A percentile compares a stretch with the other conserved stretches of the same genome.
Evolutionary conservation across 2,329 filamentous ascomycete genomes (phyloP).

Genomic region (Xylariomycetidae sp.): DNA sequence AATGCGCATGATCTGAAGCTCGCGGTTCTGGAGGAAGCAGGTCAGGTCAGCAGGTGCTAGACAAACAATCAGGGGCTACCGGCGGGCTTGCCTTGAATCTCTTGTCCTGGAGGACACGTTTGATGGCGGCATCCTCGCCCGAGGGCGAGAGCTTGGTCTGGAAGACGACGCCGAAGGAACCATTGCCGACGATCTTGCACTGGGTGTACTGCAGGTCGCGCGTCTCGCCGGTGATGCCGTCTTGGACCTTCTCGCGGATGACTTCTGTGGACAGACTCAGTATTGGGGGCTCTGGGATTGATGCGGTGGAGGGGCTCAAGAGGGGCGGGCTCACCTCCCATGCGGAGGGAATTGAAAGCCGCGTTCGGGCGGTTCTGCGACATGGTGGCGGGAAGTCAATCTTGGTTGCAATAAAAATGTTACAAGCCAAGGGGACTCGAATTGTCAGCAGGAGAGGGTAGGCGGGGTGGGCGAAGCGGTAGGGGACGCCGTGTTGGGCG

Average conservation of each 20-base stretch:
- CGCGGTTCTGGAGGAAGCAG: slow-evolving; percentile 69
- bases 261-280: slow-evolving; percentile 59
- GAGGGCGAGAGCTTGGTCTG: slow-evolving; percentile 98
- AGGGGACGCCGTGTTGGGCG: slow-evolving; percentile 26
- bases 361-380: slow-evolving; percentile 56
- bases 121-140: slow-evolving; percentile 97
- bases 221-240: slow-evolving; percentile 93
- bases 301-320: slow-evolving; percentile 7
- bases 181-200: slow-evolving; percentile 99
- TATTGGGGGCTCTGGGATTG: slow-evolving; percentile 7
- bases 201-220: slow-evolving; percentile 97
- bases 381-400: slow-evolving; percentile 23
- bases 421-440: slow-evolving; percentile 17
- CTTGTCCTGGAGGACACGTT: slow-evolving; percentile 97
- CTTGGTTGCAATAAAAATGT: slow-evolving; percentile 18
- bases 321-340: slow-evolving; percentile 75
- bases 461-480: slow-evolving; percentile 14
- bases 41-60: slow-evolving; percentile 13
- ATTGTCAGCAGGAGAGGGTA: slow-evolving; percentile 21
- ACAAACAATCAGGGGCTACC: background rate
- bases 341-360: slow-evolving; percentile 81
- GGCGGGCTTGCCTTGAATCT: slow-evolving; percentile 78
- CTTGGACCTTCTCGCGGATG: slow-evolving; percentile 97
- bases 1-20: slow-evolving; percentile 99
- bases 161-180: slow-evolving; percentile 97